Evolutionary conservation across 805 yeast species (phyloP), one percentile per base, ranked within the genome.

Genomic region (Candida nanaspora): DNA sequence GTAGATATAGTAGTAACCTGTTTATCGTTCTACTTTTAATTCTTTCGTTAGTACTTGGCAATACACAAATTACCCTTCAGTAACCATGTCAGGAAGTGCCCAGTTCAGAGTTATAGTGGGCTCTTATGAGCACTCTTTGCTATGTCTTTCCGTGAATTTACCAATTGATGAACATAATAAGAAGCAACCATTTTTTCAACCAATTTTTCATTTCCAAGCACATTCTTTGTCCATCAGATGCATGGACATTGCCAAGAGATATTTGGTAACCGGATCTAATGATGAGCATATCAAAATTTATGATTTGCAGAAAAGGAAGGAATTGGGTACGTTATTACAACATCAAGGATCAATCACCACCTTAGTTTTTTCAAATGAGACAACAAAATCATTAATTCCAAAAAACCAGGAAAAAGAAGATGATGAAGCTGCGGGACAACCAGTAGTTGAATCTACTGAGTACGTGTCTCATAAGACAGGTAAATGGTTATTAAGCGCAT

Each of bases 201-300:
- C 98, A 2, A 81, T 93, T 33, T 93, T 93, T 69, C 97, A 93
- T 60, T 91, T 93, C 63, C 87, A 91, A 52, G 95, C 98, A 1
- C 98, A 93, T 62, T 70, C 96, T 0, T 71, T 87, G 39, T 84
- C 96, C 28, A 86, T 93, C 41, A 82, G 89, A 59, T 73, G 93
- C 37, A 70, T 93, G 49, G 96, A 91, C 47, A 68, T 80, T 18
- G 86, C 93, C 23, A 82, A 77, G 52, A 70, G 96, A 54, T 88
- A 87, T 56, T 66, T 93, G 33, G 97, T 88, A 3, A 84, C 95
- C 3, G 98, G 98, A 4, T 81, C 95, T 4, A 91, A 91, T 57
- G 98, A 93, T 59, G 98, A 93, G 60, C 95, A 86, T 57, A 88
- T 93, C 44, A 79, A 95, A 51, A 85, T 93, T 15, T 93, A 93